Evolutionary conservation across 345 rosid genomes (phyloP).

Genomic region (Balakata baccata): DNA sequence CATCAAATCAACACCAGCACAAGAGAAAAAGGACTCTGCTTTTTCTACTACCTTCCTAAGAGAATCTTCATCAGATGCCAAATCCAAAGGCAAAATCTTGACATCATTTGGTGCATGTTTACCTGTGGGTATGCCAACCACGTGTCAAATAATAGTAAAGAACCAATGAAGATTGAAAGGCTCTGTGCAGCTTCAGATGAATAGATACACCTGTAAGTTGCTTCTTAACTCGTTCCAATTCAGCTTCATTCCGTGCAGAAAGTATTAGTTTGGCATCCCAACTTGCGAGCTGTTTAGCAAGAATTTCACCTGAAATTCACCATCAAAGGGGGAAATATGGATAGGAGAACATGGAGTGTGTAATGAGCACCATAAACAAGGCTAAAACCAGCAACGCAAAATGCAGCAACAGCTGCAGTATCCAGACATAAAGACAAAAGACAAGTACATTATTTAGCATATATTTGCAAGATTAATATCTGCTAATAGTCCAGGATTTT

Average conservation of each 20-base stretch:
- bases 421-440: not conserved
- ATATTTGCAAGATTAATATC: not conserved
- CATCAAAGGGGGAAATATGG: slow-evolving; percentile 9
- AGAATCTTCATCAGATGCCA: slow-evolving; percentile 70
- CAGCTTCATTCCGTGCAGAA: slow-evolving; percentile 75
- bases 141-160: slow-evolving; percentile 1
- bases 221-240: slow-evolving; percentile 64
- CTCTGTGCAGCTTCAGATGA: not conserved
- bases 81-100: slow-evolving; percentile 74
- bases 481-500: not conserved
- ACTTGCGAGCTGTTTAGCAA: slow-evolving; percentile 76
- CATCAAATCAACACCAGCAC: slow-evolving; percentile 74
- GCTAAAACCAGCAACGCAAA: not conserved
- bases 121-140: slow-evolving; percentile 42
- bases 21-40: slow-evolving; percentile 66
- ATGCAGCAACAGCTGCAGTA: not conserved
- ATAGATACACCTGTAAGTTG: slow-evolving; percentile 60
- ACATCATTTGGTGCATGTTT: slow-evolving; percentile 70
- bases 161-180: not conserved
- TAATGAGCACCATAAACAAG: not conserved
- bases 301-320: slow-evolving; percentile 60
- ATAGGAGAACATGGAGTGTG: not conserved
- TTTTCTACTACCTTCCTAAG: slow-evolving; percentile 66
- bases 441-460: not conserved
- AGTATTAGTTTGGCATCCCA: slow-evolving; percentile 91